Evolutionary conservation across 2,329 filamentous ascomycete species (phyloP).

Genomic region (Trichoderma oligosporum): DNA sequence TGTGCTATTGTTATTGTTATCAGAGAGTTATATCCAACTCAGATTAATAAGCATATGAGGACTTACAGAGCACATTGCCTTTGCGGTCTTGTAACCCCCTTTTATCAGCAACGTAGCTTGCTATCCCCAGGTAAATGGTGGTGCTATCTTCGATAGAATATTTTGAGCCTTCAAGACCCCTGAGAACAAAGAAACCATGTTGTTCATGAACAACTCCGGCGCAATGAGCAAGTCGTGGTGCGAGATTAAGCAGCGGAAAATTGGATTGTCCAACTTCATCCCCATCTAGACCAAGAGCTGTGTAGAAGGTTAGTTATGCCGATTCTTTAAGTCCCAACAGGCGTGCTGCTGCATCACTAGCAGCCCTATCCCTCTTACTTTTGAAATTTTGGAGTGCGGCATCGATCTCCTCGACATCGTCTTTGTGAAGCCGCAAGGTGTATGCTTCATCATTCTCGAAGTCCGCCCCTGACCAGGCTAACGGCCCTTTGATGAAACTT

Average conservation of each 20-base stretch:
- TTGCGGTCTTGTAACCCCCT: constrained; percentile 49
- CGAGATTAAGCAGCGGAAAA: constrained; percentile 42
- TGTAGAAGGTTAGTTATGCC: constrained; percentile 23
- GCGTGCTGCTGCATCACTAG: too few species aligned
- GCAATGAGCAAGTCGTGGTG: constrained; percentile 33
- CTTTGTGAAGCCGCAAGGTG: constrained; percentile 22
- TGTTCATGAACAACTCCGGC: constrained; percentile 39
- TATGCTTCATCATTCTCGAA: constrained; percentile 20
- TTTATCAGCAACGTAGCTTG: constrained; percentile 53
- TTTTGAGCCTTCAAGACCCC: constrained; percentile 46
- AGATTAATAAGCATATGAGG: background rate
- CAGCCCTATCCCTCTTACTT: constrained; percentile 17
- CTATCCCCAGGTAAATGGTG: constrained; percentile 53
- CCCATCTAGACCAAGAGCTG: constrained; percentile 34
- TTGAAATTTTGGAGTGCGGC: constrained; percentile 27
- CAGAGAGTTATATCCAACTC: background rate
- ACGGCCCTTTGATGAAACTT: constrained; percentile 15
- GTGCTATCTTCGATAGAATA: constrained; percentile 53
- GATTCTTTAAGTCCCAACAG: constrained; percentile 25
- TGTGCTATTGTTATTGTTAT: constrained; percentile 37
- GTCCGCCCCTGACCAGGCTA: constrained; percentile 22
- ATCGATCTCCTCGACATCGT: constrained; percentile 27
- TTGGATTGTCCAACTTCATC: constrained; percentile 35
- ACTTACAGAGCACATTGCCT: constrained; percentile 46
- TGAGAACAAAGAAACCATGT: constrained; percentile 51